Base-by-base conservation (phyloP, 768 basidiomycete genomes). In the Leccinum aurantiacum region DNA sequence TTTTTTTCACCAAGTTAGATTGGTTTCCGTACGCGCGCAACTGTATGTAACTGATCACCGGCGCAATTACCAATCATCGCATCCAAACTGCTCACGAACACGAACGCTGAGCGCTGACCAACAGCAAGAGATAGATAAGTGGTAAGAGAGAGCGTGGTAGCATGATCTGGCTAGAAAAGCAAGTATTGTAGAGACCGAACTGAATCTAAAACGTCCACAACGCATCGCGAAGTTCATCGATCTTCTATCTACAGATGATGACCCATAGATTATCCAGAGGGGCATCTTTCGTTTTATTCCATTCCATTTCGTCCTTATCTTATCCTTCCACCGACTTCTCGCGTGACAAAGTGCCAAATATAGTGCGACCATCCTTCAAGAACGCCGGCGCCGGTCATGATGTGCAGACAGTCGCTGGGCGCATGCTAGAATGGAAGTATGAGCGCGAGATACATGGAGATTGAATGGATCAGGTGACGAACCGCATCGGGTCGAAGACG, bases 401-500 rank as follows among this genome's bases (percentile, higher is more conserved):
- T 70, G 52, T 82, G 82, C 19, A 82, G 70, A 58, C 82, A 82
- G 65, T 82, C 81, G 19, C 76, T 75, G 24, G 74, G 19, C 6
- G 74, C 65, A 63, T 82, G 82, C 78, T 80, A 61, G 27, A 29
- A 60, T 25, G 6, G 22, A 17, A 37, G 29, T 27, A 44, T 63
- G 38, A 63, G 54, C 53, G 35, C 41, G 17, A 38, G 15, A 53
- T 19, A 59, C 22, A 4, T 17, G 14, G 22, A 9, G 1, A 49
- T 29, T 10, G 31, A 19, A 17, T 46, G 22, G 25, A 13, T 1
- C 1, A 37, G 15, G 2, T 10, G 24, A 79, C 86, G 56, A 60
- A 87, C 86, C 29, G 86, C 82, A 67, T 89, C 88, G 31, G 88
- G 87, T 3, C 88, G 78, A 14, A 89, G 73, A 47, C 82, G 77